Conservation (phyloP, 768 basidiomycete species). For the Cubamyces lactineus region DNA sequence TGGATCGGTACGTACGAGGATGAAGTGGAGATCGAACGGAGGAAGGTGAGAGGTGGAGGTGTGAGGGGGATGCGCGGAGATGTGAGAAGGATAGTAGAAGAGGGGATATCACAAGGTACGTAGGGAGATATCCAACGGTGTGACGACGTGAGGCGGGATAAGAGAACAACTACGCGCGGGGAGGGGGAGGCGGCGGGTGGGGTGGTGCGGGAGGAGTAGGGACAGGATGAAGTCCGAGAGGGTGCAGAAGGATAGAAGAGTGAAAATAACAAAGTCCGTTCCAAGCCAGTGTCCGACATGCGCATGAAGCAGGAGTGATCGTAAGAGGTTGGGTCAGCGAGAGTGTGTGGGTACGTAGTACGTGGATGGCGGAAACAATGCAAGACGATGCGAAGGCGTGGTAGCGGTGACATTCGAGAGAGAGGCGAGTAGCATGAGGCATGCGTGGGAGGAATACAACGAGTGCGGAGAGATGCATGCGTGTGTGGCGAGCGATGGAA, state of each 20-base stretch:
- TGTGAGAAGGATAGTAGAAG: background rate
- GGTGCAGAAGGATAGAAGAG: slow-evolving; percentile 4
- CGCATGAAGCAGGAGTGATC: slow-evolving; percentile 16
- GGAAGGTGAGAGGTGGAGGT: background rate
- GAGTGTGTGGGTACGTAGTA: background rate
- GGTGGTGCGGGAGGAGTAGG: background rate
- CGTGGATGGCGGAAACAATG: background rate
- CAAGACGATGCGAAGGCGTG: background rate
- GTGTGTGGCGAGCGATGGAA: background rate
- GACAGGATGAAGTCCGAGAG: background rate
- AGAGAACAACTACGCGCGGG: background rate
- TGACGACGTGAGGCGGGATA: background rate
- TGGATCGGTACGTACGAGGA: background rate
- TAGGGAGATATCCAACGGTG: slow-evolving; percentile 1
- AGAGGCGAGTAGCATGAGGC: background rate
- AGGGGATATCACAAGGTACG: slow-evolving; percentile 5
- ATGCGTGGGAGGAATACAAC: slow-evolving; percentile 7
- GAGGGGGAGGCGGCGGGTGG: background rate
- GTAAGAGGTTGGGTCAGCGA: slow-evolving; percentile 7
- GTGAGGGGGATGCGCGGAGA: background rate
- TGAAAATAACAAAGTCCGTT: slow-evolving; percentile 14
- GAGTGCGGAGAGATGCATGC: slow-evolving; percentile 9
- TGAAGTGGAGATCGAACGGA: background rate
- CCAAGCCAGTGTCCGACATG: slow-evolving; percentile 21
- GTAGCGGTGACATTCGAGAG: background rate